Evolutionary conservation across 192 early-diverging fungal species (phyloP).

Genomic region (Dissophora ornata): DNA sequence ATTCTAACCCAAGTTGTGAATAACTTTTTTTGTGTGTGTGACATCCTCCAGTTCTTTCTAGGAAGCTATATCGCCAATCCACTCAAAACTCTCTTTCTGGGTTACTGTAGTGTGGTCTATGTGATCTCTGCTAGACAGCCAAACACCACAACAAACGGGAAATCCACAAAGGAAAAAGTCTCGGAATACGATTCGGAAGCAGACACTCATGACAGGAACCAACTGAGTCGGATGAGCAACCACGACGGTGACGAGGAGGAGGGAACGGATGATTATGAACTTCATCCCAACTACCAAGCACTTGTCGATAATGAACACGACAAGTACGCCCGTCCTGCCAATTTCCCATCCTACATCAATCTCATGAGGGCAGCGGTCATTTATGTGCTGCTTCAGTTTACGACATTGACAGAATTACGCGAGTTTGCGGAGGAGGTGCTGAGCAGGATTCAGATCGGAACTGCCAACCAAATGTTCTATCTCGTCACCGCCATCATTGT

Average conservation of each 20-base stretch:
- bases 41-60: slow-evolving; percentile 32
- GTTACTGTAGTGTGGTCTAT: slow-evolving; percentile 37
- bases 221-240: too few relatives aligned
- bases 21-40: too few relatives aligned
- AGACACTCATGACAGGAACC: too few relatives aligned
- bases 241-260: too few relatives aligned
- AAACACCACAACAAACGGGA: not conserved
- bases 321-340: slow-evolving; percentile 21
- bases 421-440: slow-evolving; percentile 8
- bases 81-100: slow-evolving; percentile 16
- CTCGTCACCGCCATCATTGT: slow-evolving; percentile 18
- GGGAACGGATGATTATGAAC: slow-evolving; percentile 43
- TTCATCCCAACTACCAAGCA: slow-evolving; percentile 35
- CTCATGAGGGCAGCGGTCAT: slow-evolving; percentile 23
- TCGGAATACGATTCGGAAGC: not conserved
- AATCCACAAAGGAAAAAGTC: not conserved
- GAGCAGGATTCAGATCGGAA: slow-evolving; percentile 23
- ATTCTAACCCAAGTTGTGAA: too few relatives aligned
- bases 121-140: slow-evolving; percentile 25
- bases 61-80: slow-evolving; percentile 29
- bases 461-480: slow-evolving; percentile 13
- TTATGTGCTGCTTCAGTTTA: slow-evolving; percentile 17
- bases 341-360: slow-evolving; percentile 39
- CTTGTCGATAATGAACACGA: slow-evolving; percentile 43
- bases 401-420: slow-evolving; percentile 20